Evolutionary conservation across 345 rosid species (phyloP), one percentile per base, ranked within the genome.

Genomic region (Arabidopsis arenosa): DNA sequence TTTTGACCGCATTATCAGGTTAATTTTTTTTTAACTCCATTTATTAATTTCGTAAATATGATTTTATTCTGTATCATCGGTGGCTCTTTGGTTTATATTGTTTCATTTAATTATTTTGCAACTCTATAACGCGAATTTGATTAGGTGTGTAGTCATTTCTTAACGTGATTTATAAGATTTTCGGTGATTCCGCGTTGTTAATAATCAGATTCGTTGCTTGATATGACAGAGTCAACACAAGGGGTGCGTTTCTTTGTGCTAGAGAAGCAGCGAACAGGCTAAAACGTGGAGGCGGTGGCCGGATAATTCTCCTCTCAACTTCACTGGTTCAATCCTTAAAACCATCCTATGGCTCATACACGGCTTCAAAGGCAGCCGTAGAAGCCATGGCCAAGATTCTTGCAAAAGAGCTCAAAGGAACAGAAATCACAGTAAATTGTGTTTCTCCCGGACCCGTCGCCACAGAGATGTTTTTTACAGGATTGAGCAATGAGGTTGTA

Each of bases 331-430:
- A 53, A 0, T 14, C 67, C 5, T 69, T 82, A 76, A 33, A 7
- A 21, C 80, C 78, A 15, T 49, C 0, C 1, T 79, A 9, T 13
- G 72, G 77, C 5, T 44, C 54, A 8, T 78, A 78, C 30, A 26
- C 73, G 21, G 80, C 85, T 47, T 82, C 71, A 5, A 84, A 81
- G 66, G 83, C 78, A 32, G 84, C 84, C 0, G 43, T 81, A 39
- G 84, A 84, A 63, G 52, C 84, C 1, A 73, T 84, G 86, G 68
- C 57, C 0, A 76, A 81, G 58, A 76, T 84, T 48, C 74, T 84
- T 28, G 80, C 83, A 5, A 79, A 84, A 75, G 84, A 84, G 61
- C 83, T 84, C 2, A 84, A 81, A 53, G 86, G 84, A 23, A 76
- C 78, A 2, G 47, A 69, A 10, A 84, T 81, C 28, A 81, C 86